Base-by-base conservation (phyloP, 192 early-diverging fungal species). In the Backusella morwellensis region DNA sequence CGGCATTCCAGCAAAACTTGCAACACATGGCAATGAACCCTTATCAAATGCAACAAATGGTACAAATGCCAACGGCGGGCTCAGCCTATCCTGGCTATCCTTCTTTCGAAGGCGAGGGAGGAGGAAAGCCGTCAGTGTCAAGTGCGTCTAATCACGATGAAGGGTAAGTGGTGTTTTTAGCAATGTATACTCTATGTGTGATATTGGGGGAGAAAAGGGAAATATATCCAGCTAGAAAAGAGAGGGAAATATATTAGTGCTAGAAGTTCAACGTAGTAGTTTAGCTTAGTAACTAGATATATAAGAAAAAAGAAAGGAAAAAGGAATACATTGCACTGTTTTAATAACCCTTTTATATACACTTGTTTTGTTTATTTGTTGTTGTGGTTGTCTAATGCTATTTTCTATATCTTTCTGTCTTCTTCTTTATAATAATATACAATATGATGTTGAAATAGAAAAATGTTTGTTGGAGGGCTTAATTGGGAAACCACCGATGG, bases 401-500 rank as follows among this genome's bases (percentile, higher is more conserved):
- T 52, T 76, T 38, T 52, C 76, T 77, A 21, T 66, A 40, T 56
- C 77, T 54, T 72, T 40, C 72, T 50, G 32, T 50, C 47, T 50
- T 50, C 4, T 50, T 19, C 17, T 50, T 50, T 50, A 44, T 32
- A 63, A 68, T 32, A 63, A 34, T 32, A 41, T 38, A 40, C 23
- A 68, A 34, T 35, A 68, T 59, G 34, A 11, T 40, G 72, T 21
- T 54, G 17, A 17, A 23, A 70, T 91, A 93, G 92, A 83, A 93
- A 93, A 86, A 90, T 93, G 88, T 93, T 93, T 84, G 85, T 93
- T 75, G 93, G 93, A 74, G 93, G 92, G 67, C 82, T 94, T 77
- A 93, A 92, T 81, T 93, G 92, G 92, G 93, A 94, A 78, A 94
- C 93, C 34, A 92, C 92, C 38, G 91, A 93, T 86, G 92, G 92